Conservation (phyloP, 345 rosid genomes). For the thale cress (Arabidopsis thaliana) region DNA sequence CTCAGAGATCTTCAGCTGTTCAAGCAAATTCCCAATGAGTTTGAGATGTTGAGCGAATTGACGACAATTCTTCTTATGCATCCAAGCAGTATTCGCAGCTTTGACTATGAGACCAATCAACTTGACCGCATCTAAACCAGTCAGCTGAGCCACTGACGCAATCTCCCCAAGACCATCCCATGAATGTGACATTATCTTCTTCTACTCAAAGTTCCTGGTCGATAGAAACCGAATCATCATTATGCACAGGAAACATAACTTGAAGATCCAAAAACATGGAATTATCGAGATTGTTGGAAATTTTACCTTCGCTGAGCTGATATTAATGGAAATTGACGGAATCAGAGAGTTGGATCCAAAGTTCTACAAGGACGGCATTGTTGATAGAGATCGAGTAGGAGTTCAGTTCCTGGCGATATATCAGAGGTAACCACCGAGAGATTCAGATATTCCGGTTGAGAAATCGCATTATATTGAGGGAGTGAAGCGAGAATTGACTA, state of each 20-base stretch:
- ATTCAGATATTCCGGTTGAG: slow-evolving; percentile 41
- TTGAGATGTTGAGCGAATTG: slow-evolving; percentile 93
- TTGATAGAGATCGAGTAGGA: slow-evolving; percentile 10
- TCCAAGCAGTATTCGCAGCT: slow-evolving; percentile 86
- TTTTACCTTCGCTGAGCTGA: slow-evolving; percentile 24
- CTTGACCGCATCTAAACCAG: slow-evolving; percentile 84
- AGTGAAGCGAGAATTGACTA: slow-evolving; percentile 27
- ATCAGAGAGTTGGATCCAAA: slow-evolving; percentile 19
- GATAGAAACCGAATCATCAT: not conserved
- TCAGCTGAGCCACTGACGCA: slow-evolving; percentile 79
- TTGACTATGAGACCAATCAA: slow-evolving; percentile 80
- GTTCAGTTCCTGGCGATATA: slow-evolving; percentile 23
- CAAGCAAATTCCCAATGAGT: slow-evolving; percentile 86
- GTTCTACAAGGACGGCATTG: slow-evolving; percentile 35
- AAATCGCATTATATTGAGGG: slow-evolving; percentile 24
- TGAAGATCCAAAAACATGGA: slow-evolving; percentile 14
- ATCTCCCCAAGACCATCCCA: slow-evolving; percentile 90
- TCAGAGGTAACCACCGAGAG: not conserved
- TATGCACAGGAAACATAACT: too few species aligned
- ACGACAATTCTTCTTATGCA: slow-evolving; percentile 97
- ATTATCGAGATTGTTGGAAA: slow-evolving; percentile 3
- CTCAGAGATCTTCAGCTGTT: slow-evolving; percentile 90
- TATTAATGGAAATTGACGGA: not conserved
- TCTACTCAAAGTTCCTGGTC: not conserved
- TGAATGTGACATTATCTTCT: slow-evolving; percentile 59